phyloP scores from a whole-genome alignment of 805 yeast genomes.

The Sugiyamaella americana region DNA sequence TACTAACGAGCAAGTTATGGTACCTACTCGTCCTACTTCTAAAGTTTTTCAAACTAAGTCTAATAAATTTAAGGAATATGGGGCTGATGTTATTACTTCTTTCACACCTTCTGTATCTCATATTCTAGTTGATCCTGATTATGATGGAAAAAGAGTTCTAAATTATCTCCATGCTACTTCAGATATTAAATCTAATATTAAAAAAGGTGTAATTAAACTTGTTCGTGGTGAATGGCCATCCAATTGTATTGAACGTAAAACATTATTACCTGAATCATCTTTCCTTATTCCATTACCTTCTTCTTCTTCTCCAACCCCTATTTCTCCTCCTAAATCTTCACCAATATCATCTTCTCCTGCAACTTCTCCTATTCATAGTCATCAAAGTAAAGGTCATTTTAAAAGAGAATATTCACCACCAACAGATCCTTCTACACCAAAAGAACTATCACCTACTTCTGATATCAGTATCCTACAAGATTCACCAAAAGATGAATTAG shows the following conservation, averaged over 20 bases:
- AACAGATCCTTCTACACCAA: not conserved
- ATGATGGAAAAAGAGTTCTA: constrained; percentile 1
- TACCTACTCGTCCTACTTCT: constrained; percentile 13
- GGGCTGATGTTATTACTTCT: constrained; percentile 20
- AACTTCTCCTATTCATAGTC: too few species aligned
- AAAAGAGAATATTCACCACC: not conserved
- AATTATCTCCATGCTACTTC: constrained; percentile 2
- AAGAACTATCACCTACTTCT: not conserved
- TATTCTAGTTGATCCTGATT: constrained; percentile 21
- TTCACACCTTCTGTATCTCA: constrained; percentile 23
- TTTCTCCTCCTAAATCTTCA: not conserved
- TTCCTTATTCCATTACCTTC: too few species aligned
- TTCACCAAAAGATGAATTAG: constrained; percentile 5
- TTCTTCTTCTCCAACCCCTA: not conserved
- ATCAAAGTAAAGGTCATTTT: too few species aligned
- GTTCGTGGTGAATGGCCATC: constrained; percentile 29
- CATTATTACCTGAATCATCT: constrained; percentile 11
- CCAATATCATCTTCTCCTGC: not conserved
- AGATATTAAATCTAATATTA: not conserved
- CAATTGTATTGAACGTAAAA: constrained; percentile 26
- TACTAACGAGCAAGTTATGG: constrained; percentile 5
- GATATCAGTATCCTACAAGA: not conserved
- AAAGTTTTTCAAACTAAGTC: constrained; percentile 10
- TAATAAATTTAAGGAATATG: constrained; percentile 18
- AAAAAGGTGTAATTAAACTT: constrained; percentile 5